Evolutionary conservation across 306 rosid genomes (phyloP).

Genomic region (Echinosophora koreensis): DNA sequence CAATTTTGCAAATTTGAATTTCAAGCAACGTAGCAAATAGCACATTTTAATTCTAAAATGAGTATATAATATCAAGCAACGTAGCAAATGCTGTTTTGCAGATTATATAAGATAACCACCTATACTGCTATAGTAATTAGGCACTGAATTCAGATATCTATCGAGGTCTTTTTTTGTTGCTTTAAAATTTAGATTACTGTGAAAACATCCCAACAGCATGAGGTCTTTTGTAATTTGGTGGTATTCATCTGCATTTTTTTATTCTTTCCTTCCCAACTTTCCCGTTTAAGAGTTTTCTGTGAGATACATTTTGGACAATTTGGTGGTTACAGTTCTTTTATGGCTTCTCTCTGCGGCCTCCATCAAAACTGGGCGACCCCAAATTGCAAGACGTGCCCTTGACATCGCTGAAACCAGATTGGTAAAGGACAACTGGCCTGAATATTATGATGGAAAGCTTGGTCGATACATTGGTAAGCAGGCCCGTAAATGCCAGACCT

Average conservation of each 20-base stretch:
- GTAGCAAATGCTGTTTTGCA: too few species aligned
- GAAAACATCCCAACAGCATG: neutral
- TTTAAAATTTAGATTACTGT: neutral
- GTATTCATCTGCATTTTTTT: neutral
- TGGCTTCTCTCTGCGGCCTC: constrained; percentile 84
- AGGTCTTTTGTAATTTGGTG: neutral
- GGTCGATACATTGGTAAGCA: constrained; percentile 84
- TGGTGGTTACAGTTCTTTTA: constrained; percentile 66
- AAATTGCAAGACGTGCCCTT: constrained; percentile 79
- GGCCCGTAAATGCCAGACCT: constrained; percentile 78
- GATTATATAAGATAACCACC: neutral
- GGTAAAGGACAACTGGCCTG: constrained; percentile 78
- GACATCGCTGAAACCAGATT: constrained; percentile 73
- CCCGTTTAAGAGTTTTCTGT: neutral
- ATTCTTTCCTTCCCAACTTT: neutral
- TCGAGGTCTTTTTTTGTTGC: neutral
- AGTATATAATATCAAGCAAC: neutral
- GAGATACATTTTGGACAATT: constrained; percentile 13
- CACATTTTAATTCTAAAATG: neutral
- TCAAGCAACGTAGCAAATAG: neutral
- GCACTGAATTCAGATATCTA: neutral
- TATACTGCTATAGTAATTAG: neutral
- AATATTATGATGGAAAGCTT: constrained; percentile 73
- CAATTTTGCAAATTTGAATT: constrained; percentile 30
- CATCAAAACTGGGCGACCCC: constrained; percentile 81